Percentiles rank a stretch among this genome's conserved stretches.
Evolutionary conservation across 1,139 yeast genomes (phyloP).

Genomic region (Kazachstania sp.): DNA sequence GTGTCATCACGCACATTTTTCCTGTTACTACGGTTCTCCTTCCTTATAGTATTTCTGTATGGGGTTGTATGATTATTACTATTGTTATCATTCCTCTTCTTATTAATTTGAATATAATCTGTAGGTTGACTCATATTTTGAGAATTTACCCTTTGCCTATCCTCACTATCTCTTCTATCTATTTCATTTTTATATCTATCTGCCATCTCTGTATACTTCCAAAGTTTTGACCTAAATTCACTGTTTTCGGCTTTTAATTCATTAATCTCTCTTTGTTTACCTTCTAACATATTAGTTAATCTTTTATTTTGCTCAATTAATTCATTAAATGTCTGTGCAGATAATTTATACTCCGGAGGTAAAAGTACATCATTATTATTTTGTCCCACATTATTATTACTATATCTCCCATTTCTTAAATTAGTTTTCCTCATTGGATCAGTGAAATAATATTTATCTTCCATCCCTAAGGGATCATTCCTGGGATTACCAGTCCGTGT

Average conservation of each 20-base stretch:
- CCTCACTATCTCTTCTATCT: constrained; percentile 3
- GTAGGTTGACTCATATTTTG: constrained; percentile 3
- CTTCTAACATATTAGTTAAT: constrained; percentile 1
- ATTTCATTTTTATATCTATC: constrained; percentile 5
- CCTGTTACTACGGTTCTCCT: background rate
- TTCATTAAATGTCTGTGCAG: constrained; percentile 4
- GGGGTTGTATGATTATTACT: background rate
- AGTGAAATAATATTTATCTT: constrained; percentile 1
- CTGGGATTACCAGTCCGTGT: constrained; percentile 6
- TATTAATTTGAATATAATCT: constrained; percentile 12
- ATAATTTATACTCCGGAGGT: constrained; percentile 5
- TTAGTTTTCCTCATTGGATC: constrained; percentile 4
- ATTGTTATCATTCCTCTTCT: constrained; percentile 4
- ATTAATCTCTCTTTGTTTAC: constrained; percentile 1
- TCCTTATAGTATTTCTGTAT: background rate
- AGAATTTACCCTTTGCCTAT: constrained; percentile 3
- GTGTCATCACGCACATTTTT: background rate
- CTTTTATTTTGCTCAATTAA: constrained; percentile 3
- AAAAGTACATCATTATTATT: background rate
- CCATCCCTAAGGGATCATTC: background rate
- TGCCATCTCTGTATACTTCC: constrained; percentile 6
- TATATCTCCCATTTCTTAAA: background rate
- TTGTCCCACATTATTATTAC: background rate
- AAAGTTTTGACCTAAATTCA: constrained; percentile 5
- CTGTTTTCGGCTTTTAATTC: constrained; percentile 5